phyloP scores from a whole-genome alignment of 2,329 filamentous ascomycete species.

The Ophiostoma perfectum region DNA sequence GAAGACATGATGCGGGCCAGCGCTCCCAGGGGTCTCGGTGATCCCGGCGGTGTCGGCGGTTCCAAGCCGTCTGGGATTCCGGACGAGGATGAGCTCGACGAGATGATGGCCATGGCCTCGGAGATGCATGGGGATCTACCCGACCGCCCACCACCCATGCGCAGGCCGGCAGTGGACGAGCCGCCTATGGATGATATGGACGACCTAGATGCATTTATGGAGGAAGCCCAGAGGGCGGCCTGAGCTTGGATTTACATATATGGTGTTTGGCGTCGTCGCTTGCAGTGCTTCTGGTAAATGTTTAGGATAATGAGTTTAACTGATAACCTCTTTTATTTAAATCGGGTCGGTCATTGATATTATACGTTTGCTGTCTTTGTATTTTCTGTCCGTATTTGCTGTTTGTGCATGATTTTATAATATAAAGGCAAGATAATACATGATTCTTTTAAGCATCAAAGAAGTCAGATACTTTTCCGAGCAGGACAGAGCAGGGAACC shows the following conservation, averaged over 20 bases:
- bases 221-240: slow-evolving; percentile 34
- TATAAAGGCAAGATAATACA: too few relatives aligned
- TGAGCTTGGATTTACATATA: neutral
- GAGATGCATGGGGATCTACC: slow-evolving; percentile 16
- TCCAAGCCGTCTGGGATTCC: slow-evolving; percentile 27
- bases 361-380: too few relatives aligned
- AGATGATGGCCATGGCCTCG: slow-evolving; percentile 49
- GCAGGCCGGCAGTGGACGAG: slow-evolving; percentile 26
- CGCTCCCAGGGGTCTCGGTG: neutral
- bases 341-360: neutral
- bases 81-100: slow-evolving; percentile 47
- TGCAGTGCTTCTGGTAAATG: too few relatives aligned
- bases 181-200: slow-evolving; percentile 30
- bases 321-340: neutral
- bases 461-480: too few relatives aligned
- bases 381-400: too few relatives aligned
- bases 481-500: too few relatives aligned
- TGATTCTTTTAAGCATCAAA: too few relatives aligned
- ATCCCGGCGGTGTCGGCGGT: neutral
- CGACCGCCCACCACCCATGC: slow-evolving; percentile 24
- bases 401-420: too few relatives aligned
- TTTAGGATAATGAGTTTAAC: neutral
- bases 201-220: slow-evolving; percentile 43
- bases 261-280: neutral
- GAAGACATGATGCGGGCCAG: slow-evolving; percentile 19